Conservation (phyloP, 2,329 filamentous ascomycete species). For the Cercospora canescens region DNA sequence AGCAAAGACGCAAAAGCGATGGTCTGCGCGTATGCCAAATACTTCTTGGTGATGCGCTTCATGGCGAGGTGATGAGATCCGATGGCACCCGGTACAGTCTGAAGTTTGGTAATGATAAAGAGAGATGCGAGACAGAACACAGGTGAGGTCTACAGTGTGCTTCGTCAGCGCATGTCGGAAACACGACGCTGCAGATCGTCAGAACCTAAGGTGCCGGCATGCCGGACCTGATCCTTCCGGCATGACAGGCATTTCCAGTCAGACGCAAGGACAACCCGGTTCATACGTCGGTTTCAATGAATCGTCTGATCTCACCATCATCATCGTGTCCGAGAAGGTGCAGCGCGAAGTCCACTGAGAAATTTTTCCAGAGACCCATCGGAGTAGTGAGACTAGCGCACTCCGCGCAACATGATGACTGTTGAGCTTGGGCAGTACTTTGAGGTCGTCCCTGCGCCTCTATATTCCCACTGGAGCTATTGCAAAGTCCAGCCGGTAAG, state of each 20-base stretch:
- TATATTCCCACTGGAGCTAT: neutral
- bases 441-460: neutral
- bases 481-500: neutral
- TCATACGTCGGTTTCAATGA: neutral
- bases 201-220: neutral
- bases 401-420: neutral
- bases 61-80: neutral
- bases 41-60: slow-evolving; percentile 18
- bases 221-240: neutral
- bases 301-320: neutral
- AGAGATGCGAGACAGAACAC: neutral
- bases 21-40: slow-evolving; percentile 13
- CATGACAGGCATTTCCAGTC: neutral
- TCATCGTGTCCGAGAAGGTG: neutral
- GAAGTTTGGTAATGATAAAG: neutral
- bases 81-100: neutral
- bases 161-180: neutral
- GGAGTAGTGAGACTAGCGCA: neutral
- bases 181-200: neutral
- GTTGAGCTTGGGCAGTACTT: neutral
- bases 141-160: neutral
- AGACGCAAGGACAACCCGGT: neutral
- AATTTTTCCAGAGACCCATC: neutral
- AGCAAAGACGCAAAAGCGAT: slow-evolving; percentile 13
- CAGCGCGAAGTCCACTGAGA: neutral